Conservation (phyloP, 805 yeast species). For the Yamadazyma sp. region DNA sequence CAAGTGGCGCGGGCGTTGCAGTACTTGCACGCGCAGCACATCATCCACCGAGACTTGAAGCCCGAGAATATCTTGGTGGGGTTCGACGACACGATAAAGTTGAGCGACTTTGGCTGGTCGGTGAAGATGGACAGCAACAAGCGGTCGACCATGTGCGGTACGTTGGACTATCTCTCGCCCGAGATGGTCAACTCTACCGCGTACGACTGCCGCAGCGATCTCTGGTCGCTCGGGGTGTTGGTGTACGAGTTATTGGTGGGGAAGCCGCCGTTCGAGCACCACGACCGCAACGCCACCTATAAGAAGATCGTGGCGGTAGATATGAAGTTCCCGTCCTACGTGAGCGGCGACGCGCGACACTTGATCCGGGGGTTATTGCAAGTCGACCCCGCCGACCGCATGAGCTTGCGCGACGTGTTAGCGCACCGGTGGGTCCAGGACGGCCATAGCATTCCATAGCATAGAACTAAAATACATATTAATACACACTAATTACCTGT, state of each 20-base stretch:
- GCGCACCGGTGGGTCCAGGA: slow-evolving; percentile 93
- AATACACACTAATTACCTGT: background rate
- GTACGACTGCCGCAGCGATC: slow-evolving; percentile 77
- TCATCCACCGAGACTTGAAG: slow-evolving; percentile 90
- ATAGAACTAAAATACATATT: slow-evolving; percentile 2
- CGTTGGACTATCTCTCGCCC: slow-evolving; percentile 91
- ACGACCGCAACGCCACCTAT: slow-evolving; percentile 73
- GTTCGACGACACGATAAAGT: slow-evolving; percentile 70
- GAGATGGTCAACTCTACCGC: slow-evolving; percentile 86
- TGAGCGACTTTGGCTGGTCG: slow-evolving; percentile 97
- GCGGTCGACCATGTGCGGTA: slow-evolving; percentile 88
- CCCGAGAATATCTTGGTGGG: slow-evolving; percentile 89
- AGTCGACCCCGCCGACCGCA: slow-evolving; percentile 67
- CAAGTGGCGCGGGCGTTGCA: slow-evolving; percentile 81
- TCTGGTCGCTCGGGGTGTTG: slow-evolving; percentile 90
- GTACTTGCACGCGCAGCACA: slow-evolving; percentile 74
- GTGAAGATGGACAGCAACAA: slow-evolving; percentile 42
- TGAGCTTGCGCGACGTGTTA: slow-evolving; percentile 58
- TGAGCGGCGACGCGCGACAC: slow-evolving; percentile 75
- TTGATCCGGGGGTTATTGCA: slow-evolving; percentile 63
- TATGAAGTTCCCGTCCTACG: slow-evolving; percentile 65
- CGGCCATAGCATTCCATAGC: background rate
- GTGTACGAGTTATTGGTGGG: slow-evolving; percentile 87
- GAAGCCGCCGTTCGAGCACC: slow-evolving; percentile 88
- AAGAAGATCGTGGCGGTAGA: slow-evolving; percentile 78